Conservation (phyloP, 805 yeast species). For the Kluyveromyces dobzhanskii region DNA sequence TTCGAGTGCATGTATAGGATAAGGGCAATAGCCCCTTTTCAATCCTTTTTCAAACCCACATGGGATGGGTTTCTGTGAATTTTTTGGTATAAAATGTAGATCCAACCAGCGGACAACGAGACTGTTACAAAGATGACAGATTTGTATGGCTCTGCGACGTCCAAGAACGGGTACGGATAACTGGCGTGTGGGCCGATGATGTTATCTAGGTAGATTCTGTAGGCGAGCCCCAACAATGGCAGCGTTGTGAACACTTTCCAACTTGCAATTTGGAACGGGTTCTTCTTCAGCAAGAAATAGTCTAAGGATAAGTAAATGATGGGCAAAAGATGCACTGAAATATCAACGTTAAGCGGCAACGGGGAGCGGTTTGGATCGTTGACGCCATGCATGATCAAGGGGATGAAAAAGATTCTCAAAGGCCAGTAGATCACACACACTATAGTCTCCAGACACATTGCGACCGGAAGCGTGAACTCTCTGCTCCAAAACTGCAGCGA, state of each 20-base stretch:
- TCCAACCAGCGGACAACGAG: constrained; percentile 30
- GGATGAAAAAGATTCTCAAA: constrained; percentile 42
- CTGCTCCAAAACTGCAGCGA: constrained; percentile 11
- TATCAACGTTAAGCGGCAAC: constrained; percentile 45
- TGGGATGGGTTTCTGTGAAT: constrained; percentile 16
- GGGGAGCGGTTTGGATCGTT: constrained; percentile 18
- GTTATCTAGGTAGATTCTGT: constrained; percentile 45
- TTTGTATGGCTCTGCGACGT: constrained; percentile 40
- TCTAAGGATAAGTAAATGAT: constrained; percentile 43
- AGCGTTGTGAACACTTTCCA: constrained; percentile 32
- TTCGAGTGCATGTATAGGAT: no score
- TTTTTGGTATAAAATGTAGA: constrained; percentile 24
- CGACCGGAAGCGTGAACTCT: constrained; percentile 37
- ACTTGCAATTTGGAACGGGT: constrained; percentile 32
- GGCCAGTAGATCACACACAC: constrained; percentile 68
- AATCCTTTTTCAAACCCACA: not conserved
- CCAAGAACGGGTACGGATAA: constrained; percentile 64
- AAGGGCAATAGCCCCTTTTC: not conserved
- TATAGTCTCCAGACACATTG: constrained; percentile 49
- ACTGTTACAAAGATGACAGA: constrained; percentile 42
- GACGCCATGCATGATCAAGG: constrained; percentile 36
- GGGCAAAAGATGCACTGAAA: constrained; percentile 55
- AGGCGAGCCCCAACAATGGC: constrained; percentile 30
- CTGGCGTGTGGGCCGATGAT: constrained; percentile 41
- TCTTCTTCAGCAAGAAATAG: constrained; percentile 44